These are phyloP conservation scores for Chlamydomonas reinhardtii DNA, from an alignment of 163 green algal species.

Conservation along the genomic window DNA sequence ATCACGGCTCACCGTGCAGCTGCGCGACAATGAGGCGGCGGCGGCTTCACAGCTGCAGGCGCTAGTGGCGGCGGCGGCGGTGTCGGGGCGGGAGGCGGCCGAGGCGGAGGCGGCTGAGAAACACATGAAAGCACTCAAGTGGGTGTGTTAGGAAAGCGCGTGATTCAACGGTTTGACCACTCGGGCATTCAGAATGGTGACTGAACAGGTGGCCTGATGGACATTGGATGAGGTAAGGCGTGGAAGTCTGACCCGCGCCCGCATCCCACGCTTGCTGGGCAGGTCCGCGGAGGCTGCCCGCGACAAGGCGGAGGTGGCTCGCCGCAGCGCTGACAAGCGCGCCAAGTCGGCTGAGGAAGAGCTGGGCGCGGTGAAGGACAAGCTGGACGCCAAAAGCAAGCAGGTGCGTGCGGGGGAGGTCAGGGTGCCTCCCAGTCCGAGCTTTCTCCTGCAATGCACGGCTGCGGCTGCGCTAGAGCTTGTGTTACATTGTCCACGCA, in stretches of 20 bases:
- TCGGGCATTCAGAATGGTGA: no score
- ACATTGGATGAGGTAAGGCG: background rate
- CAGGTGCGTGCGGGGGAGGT: background rate
- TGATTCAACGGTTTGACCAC: no score
- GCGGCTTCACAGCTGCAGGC: slow-evolving; percentile 25
- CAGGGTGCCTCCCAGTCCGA: no score
- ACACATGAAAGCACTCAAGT: slow-evolving; percentile 46
- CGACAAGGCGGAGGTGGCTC: slow-evolving; percentile 32
- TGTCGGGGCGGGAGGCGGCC: slow-evolving; percentile 22
- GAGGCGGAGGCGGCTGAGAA: slow-evolving; percentile 21
- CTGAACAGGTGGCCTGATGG: no score
- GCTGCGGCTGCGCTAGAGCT: no score
- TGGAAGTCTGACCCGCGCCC: background rate
- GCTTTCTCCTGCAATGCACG: no score
- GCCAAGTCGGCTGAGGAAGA: slow-evolving; percentile 41
- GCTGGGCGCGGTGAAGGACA: background rate
- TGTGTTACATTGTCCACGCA: no score
- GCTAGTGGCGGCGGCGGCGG: slow-evolving; percentile 13
- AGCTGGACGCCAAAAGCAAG: slow-evolving; percentile 27
- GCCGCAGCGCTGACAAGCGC: slow-evolving; percentile 21
- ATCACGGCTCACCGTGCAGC: background rate
- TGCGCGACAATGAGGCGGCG: slow-evolving; percentile 17
- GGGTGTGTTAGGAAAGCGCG: no score
- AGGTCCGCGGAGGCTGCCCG: slow-evolving; percentile 42
- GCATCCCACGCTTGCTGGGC: background rate